Percentiles rank a stretch among this genome's conserved stretches.
Conservation (phyloP, 768 basidiomycete species). For the Boletus pseudopeckii region DNA sequence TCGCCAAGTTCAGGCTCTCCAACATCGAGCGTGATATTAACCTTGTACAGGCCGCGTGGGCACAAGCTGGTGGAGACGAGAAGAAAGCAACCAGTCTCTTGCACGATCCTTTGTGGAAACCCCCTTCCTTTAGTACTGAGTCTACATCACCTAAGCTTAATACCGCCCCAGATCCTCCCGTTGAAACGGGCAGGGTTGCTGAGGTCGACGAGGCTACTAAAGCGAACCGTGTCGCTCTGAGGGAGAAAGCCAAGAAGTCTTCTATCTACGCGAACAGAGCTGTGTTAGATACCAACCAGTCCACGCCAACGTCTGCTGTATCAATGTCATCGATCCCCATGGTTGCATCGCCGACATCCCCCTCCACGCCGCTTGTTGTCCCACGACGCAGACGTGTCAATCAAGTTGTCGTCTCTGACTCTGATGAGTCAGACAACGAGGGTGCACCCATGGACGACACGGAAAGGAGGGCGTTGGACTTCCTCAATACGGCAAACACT, state of each 20-base stretch:
- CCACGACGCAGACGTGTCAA: constrained; percentile 52
- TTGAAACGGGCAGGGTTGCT: constrained; percentile 56
- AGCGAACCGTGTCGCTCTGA: constrained; percentile 59
- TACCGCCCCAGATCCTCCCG: constrained; percentile 17
- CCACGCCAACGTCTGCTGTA: constrained; percentile 35
- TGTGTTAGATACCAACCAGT: constrained; percentile 44
- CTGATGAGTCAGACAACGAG: constrained; percentile 48
- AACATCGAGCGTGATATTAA: constrained; percentile 43
- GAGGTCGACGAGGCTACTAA: constrained; percentile 73
- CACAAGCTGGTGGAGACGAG: constrained; percentile 56
- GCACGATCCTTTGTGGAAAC: constrained; percentile 54
- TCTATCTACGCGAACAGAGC: constrained; percentile 73
- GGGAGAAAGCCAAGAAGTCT: constrained; percentile 79
- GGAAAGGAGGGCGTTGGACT: constrained; percentile 55
- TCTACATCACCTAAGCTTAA: constrained; percentile 11
- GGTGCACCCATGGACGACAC: constrained; percentile 36
- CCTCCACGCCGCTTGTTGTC: constrained; percentile 40
- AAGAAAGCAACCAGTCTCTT: constrained; percentile 58
- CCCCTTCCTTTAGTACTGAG: constrained; percentile 25
- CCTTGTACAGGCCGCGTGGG: constrained; percentile 65
- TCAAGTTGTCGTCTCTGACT: constrained; percentile 64
- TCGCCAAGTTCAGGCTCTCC: constrained; percentile 59
- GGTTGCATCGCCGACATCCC: constrained; percentile 37
- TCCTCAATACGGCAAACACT: constrained; percentile 60
- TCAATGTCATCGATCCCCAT: constrained; percentile 32